phyloP scores from a whole-genome alignment of 192 early-diverging fungal species.

The Coemansia guatemalensis region DNA sequence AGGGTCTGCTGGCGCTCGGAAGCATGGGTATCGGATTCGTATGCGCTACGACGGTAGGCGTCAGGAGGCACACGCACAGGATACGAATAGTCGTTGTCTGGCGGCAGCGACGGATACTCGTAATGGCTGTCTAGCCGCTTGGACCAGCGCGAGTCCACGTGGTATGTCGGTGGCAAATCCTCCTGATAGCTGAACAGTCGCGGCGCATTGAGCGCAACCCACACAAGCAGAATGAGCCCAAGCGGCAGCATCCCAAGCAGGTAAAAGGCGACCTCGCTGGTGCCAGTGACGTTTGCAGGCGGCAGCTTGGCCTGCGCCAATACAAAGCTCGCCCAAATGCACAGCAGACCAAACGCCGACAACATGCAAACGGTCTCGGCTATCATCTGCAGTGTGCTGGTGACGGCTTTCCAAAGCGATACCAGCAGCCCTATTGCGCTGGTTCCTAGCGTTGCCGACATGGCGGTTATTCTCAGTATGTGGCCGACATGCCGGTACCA shows the following conservation, averaged over 20 bases:
- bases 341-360: constrained; percentile 14
- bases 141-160: constrained; percentile 1
- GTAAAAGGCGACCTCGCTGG: constrained; percentile 34
- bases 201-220: constrained; percentile 29
- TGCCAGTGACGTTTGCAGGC: constrained; percentile 8
- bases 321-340: constrained; percentile 26
- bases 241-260: constrained; percentile 37
- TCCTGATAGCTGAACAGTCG: constrained; percentile 9
- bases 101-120: constrained; percentile 23
- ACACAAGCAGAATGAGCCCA: constrained; percentile 28
- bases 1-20: not conserved
- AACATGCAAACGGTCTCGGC: constrained; percentile 10
- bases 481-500: constrained; percentile 17
- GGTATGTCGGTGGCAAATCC: not conserved
- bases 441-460: constrained; percentile 8
- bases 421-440: constrained; percentile 20
- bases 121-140: constrained; percentile 11
- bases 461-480: constrained; percentile 11
- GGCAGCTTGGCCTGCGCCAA: constrained; percentile 33
- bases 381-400: not conserved
- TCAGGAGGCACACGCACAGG: constrained; percentile 5
- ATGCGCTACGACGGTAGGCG: not conserved
- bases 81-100: constrained; percentile 20
- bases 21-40: not conserved
- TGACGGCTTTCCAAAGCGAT: constrained; percentile 11